These are phyloP conservation scores for Spergularia azorica DNA, from an alignment of 179 eudicot species.

Conservation along the genomic window DNA sequence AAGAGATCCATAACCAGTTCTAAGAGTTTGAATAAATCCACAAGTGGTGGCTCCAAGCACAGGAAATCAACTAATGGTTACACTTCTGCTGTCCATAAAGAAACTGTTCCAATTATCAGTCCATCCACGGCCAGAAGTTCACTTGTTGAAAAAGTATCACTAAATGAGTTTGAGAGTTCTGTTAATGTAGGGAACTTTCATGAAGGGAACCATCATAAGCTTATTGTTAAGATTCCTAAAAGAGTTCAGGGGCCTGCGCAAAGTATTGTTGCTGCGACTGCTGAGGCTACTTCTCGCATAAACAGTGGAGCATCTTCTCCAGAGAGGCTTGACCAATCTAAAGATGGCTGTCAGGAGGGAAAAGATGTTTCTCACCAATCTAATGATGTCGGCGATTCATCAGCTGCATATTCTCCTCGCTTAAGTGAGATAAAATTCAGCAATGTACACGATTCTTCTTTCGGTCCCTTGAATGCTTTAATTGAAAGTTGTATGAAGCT, in stretches of 20 bases:
- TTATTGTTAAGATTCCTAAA: conserved; percentile 77
- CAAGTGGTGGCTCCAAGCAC: conserved; percentile 48
- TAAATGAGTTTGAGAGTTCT: conserved; percentile 40
- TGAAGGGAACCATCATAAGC: conserved; percentile 58
- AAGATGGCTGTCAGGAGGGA: conserved; percentile 27
- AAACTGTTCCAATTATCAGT: conserved; percentile 38
- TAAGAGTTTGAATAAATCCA: conserved; percentile 43
- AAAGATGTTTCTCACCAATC: conserved; percentile 22
- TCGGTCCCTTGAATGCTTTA: conserved; percentile 45
- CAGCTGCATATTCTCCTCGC: conserved; percentile 20
- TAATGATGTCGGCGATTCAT: conserved; percentile 24
- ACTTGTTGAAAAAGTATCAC: conserved; percentile 48
- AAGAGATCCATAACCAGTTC: conserved; percentile 56
- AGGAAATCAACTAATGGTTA: conserved; percentile 49
- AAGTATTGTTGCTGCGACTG: conserved; percentile 43
- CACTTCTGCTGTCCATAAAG: conserved; percentile 46
- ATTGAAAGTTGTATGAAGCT: conserved; percentile 46
- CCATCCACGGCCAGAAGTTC: conserved; percentile 36
- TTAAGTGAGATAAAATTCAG: conserved; percentile 28
- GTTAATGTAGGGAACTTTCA: conserved; percentile 45
- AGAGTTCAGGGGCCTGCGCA: conserved; percentile 71
- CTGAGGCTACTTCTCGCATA: conserved; percentile 44
- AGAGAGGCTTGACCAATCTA: conserved; percentile 33
- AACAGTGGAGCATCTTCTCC: conserved; percentile 46
- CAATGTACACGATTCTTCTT: conserved; percentile 36